phyloP scores from a whole-genome alignment of 2,329 filamentous ascomycete species.

The Pseudopyrenochaeta lycopersici region DNA sequence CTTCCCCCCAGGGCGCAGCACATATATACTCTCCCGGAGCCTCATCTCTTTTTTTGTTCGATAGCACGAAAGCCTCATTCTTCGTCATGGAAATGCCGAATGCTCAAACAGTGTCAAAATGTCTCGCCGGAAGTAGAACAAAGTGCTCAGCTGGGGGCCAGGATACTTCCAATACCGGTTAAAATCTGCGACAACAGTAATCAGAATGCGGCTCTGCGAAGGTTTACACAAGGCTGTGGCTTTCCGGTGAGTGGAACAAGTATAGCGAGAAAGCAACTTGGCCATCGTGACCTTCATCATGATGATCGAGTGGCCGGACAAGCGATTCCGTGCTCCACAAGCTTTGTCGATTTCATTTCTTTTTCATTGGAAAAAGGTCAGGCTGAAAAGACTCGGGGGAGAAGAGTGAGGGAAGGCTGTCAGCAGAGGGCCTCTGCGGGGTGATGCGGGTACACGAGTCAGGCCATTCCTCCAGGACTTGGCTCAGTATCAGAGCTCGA shows the following conservation, averaged over 20 bases:
- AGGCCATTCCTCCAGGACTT: too few species aligned
- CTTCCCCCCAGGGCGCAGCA: neutral
- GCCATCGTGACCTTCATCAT: neutral
- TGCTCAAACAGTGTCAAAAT: neutral
- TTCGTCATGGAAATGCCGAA: neutral
- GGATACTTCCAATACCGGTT: neutral
- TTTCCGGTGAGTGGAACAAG: conserved; percentile 11
- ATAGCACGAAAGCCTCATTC: neutral
- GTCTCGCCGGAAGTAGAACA: conserved; percentile 1
- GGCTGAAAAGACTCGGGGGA: neutral
- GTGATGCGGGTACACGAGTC: too few species aligned
- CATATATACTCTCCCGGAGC: neutral
- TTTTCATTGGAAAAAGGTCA: neutral
- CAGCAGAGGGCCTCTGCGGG: too few species aligned
- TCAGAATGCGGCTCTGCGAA: conserved; percentile 1
- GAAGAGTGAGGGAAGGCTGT: neutral
- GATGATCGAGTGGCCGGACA: conserved; percentile 3
- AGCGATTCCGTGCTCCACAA: neutral
- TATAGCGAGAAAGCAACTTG: conserved; percentile 1
- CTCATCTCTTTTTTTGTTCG: neutral
- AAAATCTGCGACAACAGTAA: neutral
- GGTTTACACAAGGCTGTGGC: neutral
- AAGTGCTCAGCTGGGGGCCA: neutral
- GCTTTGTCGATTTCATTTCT: neutral
- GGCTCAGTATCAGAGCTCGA: neutral